phyloP scores from a whole-genome alignment of 176 grass and related monocot genomes.

The Hordeum vulgare region MorexV3_pseudomolecules_assembly NC_058518.1:459809861-459810360 shows the following conservation, averaged over 20 bases:
- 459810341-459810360: neutral
- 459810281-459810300: neutral
- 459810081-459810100: too few relatives aligned
- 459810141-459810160: neutral
- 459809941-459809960: neutral
- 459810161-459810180: slow-evolving; percentile 1
- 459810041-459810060: too few relatives aligned
- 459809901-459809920: neutral
- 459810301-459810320: neutral
- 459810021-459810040: neutral
- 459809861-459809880: neutral
- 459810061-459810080: too few relatives aligned
- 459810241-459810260: neutral
- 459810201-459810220: neutral
- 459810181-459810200: slow-evolving; percentile 6
- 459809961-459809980: too few relatives aligned
- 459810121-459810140: too few relatives aligned
- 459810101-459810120: too few relatives aligned
- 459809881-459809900: slow-evolving; percentile 14
- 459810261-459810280: neutral
- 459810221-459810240: neutral
- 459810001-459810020: too few relatives aligned
- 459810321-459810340: neutral
- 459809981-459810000: too few relatives aligned
- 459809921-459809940: neutral